Base-by-base conservation (phyloP, 768 basidiomycete genomes). In the Auricularia auricula-judae region DNA sequence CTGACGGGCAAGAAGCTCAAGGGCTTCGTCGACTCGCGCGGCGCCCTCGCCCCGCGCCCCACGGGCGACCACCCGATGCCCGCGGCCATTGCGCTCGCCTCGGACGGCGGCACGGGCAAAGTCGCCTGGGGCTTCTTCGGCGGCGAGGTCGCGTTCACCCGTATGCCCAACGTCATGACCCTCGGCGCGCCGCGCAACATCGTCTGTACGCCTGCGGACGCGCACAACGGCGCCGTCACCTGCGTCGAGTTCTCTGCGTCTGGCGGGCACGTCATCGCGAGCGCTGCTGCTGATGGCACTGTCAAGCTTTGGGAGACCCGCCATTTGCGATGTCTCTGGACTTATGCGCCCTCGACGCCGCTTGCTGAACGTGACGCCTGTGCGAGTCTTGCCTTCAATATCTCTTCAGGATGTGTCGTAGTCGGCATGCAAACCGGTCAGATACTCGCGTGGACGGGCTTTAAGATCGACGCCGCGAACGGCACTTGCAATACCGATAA, bases 231-330 rank as follows among this genome's bases (percentile, higher is more conserved):
- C 4, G 71, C 75, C 0, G 85, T 92, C 3, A 69, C 78, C 10
- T 81, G 86, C 65, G 77, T 83, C 3, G 70, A 79, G 3, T 89
- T 86, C 80, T 80, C 81, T 65, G 8, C 7, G 39, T 71, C 74
- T 18, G 66, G 58, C 16, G 71, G 70, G 1, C 67, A 70, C 5
- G 70, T 70, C 1, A 79, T 84, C 44, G 73, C 84, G 43, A 87
- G 85, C 3, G 85, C 76, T 1, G 84, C 82, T 4, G 71, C 76
- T 1, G 89, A 92, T 67, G 89, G 89, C 0, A 74, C 76, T 29
- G 79, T 89, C 67, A 93, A 91, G 71, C 66, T 93, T 2, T 93
- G 91, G 91, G 81, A 87, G 65, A 62, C 80, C 16, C 82, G 79
- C 67, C 75, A 74, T 3, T 72, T 84, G 14, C 68, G 66, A n/a